Evolutionary conservation across 1,139 yeast genomes (phyloP), one percentile per base, ranked within the genome.

Genomic region (Saccharomycopsis hybrid): DNA sequence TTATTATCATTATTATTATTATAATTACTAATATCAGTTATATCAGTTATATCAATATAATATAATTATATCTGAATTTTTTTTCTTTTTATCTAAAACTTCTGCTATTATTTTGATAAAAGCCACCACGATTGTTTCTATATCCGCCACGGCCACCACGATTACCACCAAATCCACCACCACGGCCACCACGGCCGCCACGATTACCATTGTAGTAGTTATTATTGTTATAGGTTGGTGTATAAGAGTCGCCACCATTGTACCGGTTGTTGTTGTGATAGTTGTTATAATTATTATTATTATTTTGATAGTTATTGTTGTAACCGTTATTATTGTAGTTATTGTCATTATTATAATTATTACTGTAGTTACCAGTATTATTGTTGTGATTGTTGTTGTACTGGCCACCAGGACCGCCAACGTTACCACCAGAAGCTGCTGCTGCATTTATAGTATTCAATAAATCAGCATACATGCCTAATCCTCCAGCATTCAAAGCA

Each of bases 401-500:
- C n/a, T 57, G 54, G n/a, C 58, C 48, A 39, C 55, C 51, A 41
- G 48, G 52, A 24, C 41, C 42, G 30, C 49, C 42, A 41, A 40
- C 40, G 46, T 46, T 46, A 36, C 37, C 49, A 37, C 38, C 42
- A 35, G 18, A 33, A 18, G 7, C 25, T 33, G n/a, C 30, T 18
- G 18, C 18, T 18, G 18, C 18, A 18, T 18, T 18, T 18, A 18
- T 18, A 18, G 18, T 18, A 40, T 41, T 49, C 45, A 8, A 50
- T 40, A 50, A 28, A 49, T 48, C 49, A 42, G 52, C 51, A 45
- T 49, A 54, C 41, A 56, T 49, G n/a, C 50, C 47, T 36, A 59
- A 58, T 46, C 62, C 55, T 44, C 61, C 53, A 35, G 61, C 56
- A 18, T 58, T 58, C 4, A 61, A 58, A 33, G 60, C 54, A 25